Conservation (phyloP, 2,329 filamentous ascomycete genomes). For the Diplodia scrobiculata region DNA sequence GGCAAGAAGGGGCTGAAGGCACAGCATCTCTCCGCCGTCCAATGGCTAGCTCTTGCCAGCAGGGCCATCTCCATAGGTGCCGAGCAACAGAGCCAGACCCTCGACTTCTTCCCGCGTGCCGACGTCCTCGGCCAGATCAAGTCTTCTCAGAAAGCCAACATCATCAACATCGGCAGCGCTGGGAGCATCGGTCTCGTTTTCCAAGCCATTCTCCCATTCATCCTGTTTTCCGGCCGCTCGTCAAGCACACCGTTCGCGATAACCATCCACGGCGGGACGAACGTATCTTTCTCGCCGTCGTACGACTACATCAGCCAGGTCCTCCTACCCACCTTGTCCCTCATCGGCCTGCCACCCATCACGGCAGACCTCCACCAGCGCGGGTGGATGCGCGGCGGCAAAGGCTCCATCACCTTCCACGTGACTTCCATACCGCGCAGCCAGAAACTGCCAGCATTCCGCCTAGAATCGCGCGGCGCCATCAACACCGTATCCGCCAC, state of each 20-base stretch:
- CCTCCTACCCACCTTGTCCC: conserved; percentile 56
- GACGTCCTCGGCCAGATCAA: conserved; percentile 38
- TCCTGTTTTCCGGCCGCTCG: conserved; percentile 49
- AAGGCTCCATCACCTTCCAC: conserved; percentile 55
- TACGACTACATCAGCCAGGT: conserved; percentile 61
- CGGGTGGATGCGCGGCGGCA: conserved; percentile 36
- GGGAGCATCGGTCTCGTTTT: conserved; percentile 60
- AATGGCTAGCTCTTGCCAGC: conserved; percentile 56
- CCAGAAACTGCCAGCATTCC: conserved; percentile 42
- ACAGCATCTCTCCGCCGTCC: conserved; percentile 59
- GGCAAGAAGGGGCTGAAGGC: conserved; percentile 59
- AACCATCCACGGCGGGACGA: conserved; percentile 60
- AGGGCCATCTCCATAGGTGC: conserved; percentile 49
- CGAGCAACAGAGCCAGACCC: conserved; percentile 48
- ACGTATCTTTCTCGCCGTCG: conserved; percentile 58
- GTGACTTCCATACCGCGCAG: conserved; percentile 47
- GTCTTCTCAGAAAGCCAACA: conserved; percentile 45
- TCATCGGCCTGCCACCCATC: conserved; percentile 55
- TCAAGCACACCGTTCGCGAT: conserved; percentile 36
- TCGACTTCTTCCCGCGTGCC: conserved; percentile 44
- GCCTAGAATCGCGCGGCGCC: conserved; percentile 37
- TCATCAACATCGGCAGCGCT: conserved; percentile 43
- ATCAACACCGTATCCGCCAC: conserved; percentile 41
- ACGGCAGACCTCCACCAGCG: conserved; percentile 40
- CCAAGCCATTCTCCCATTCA: conserved; percentile 62